Percentiles rank a stretch among this genome's conserved stretches.
phyloP scores from a whole-genome alignment of 768 basidiomycete genomes.

The Heimioporus sp. region DNA sequence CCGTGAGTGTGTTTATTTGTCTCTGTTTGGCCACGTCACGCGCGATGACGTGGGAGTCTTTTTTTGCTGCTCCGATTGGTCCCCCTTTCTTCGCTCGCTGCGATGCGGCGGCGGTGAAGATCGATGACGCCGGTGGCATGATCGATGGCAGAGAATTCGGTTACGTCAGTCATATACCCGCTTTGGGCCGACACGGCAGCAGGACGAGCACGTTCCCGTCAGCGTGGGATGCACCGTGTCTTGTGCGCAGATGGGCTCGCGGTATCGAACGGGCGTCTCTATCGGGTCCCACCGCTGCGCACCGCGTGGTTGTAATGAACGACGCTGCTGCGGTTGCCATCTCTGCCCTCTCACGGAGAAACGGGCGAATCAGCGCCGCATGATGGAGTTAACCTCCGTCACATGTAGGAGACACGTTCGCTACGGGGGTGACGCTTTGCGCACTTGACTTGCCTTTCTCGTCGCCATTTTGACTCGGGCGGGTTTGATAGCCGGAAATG shows the following conservation, averaged over 20 bases:
- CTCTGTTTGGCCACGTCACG: background rate
- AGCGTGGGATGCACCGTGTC: conserved; percentile 15
- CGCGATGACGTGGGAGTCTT: conserved; percentile 15
- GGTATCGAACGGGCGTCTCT: background rate
- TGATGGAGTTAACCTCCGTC: background rate
- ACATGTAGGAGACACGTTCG: conserved; percentile 7
- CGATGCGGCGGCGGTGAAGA: conserved; percentile 21
- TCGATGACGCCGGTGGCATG: conserved; percentile 30
- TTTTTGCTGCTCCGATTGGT: conserved; percentile 11
- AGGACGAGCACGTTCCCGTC: conserved; percentile 1
- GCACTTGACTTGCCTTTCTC: conserved; percentile 1
- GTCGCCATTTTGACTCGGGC: background rate
- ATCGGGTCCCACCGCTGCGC: conserved; percentile 10
- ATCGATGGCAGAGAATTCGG: conserved; percentile 1
- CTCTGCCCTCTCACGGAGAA: too few relatives aligned
- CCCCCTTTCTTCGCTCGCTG: background rate
- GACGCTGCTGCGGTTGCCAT: background rate
- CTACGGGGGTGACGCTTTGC: conserved; percentile 6
- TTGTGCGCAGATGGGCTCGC: too few relatives aligned
- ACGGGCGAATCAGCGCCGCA: background rate
- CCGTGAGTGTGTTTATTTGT: conserved; percentile 45
- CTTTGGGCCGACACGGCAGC: background rate
- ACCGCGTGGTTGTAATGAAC: conserved; percentile 4
- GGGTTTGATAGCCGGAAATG: conserved; percentile 15
- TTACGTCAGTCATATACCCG: conserved; percentile 19